A percentile compares a stretch with the other conserved stretches of the same genome.
phyloP scores from a whole-genome alignment of 1,284 basidiomycete species.

The Puccinia hordei region DNA sequence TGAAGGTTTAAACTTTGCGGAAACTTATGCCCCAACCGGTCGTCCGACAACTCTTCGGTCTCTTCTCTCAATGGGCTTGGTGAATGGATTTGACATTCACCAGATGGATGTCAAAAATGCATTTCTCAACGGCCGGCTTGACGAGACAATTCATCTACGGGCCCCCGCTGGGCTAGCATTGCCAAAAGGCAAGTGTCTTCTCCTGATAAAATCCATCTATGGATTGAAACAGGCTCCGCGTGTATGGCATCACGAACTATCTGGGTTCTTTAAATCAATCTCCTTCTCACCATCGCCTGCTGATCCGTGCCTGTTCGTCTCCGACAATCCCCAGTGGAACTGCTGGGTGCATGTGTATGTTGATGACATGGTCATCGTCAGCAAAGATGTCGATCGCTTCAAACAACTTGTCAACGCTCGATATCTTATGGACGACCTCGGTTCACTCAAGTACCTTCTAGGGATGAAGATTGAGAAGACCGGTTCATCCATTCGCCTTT shows the following conservation, averaged over 20 bases:
- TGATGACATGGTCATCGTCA: conserved; percentile 13
- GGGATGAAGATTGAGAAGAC: too few relatives aligned
- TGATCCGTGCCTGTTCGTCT: conserved; percentile 31
- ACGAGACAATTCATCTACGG: neutral
- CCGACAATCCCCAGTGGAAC: neutral
- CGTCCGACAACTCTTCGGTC: too few relatives aligned
- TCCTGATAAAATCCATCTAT: conserved; percentile 10
- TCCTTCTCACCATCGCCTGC: neutral
- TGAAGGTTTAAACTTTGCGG: too few relatives aligned
- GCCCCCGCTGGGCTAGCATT: neutral
- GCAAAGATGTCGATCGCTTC: neutral
- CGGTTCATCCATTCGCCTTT: too few relatives aligned
- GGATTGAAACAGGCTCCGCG: neutral
- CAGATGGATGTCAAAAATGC: conserved; percentile 15
- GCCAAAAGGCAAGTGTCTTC: neutral
- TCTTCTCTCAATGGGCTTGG: neutral
- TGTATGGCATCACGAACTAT: neutral
- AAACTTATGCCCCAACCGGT: too few relatives aligned
- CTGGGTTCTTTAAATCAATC: neutral
- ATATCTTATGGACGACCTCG: conserved; percentile 20
- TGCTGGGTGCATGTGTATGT: conserved; percentile 20
- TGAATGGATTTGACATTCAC: neutral
- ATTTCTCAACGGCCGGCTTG: neutral
- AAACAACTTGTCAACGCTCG: neutral
- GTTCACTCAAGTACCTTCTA: neutral